A percentile compares a stretch with the other conserved stretches of the same genome.
These are phyloP conservation scores for Moelleriella libera DNA, from an alignment of 2,329 filamentous ascomycete species.

Conservation along the genomic window DNA sequence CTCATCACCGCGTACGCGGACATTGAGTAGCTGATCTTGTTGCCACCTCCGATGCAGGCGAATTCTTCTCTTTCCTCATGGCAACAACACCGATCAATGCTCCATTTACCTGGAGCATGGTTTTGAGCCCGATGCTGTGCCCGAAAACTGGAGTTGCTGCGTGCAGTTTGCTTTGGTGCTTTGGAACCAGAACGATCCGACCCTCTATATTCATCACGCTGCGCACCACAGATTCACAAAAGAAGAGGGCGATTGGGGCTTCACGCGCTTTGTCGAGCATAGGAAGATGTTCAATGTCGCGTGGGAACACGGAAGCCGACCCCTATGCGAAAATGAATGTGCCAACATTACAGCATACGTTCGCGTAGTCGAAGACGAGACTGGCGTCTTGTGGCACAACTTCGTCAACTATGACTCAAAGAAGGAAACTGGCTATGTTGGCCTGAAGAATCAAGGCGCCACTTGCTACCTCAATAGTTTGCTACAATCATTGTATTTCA, in stretches of 20 bases:
- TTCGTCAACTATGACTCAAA: conserved; percentile 97
- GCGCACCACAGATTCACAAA: conserved; percentile 95
- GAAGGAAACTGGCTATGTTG: conserved; percentile 94
- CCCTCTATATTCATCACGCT: conserved; percentile 62
- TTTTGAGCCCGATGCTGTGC: conserved; percentile 59
- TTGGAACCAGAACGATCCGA: conserved; percentile 90
- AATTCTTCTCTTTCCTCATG: conserved; percentile 86
- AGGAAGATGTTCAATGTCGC: conserved; percentile 67
- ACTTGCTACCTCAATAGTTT: conserved; percentile 81
- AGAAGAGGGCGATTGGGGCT: conserved; percentile 96
- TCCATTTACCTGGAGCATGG: conserved; percentile 97
- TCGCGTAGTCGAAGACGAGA: conserved; percentile 72
- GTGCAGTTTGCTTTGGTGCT: conserved; percentile 90
- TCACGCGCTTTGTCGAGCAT: conserved; percentile 89
- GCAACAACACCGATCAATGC: conserved; percentile 85
- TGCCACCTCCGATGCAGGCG: conserved; percentile 42
- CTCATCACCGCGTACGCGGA: background rate
- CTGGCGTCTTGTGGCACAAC: conserved; percentile 81
- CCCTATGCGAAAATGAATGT: conserved; percentile 61
- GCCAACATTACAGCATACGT: conserved; percentile 76
- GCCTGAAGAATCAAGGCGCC: conserved; percentile 90
- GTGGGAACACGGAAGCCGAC: conserved; percentile 56
- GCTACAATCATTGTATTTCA: conserved; percentile 73
- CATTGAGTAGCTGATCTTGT: background rate
- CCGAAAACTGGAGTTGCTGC: conserved; percentile 92